Evolutionary conservation across 805 yeast genomes (phyloP).

Genomic region (Jamesozyma piceae): DNA sequence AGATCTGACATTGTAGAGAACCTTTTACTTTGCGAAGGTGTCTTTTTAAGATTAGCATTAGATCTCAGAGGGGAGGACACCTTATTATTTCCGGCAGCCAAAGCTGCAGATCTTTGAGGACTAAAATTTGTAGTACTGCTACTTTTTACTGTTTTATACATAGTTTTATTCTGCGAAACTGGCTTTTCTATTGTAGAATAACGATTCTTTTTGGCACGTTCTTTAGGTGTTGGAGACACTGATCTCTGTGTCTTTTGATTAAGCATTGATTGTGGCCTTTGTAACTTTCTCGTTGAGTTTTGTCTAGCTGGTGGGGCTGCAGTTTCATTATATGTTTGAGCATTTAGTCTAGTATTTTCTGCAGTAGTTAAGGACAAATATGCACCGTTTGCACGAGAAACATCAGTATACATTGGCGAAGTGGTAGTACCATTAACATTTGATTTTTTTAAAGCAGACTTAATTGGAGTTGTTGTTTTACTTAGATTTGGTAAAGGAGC

Average conservation of each 20-base stretch:
- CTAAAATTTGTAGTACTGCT: neutral
- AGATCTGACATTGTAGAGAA: neutral
- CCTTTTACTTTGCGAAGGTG: neutral
- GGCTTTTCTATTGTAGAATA: constrained; percentile 5
- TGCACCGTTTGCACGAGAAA: constrained; percentile 48
- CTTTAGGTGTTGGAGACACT: constrained; percentile 12
- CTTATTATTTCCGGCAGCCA: neutral
- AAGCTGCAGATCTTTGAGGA: neutral
- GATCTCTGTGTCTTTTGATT: constrained; percentile 5
- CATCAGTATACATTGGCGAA: constrained; percentile 5
- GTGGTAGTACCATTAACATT: constrained; percentile 8
- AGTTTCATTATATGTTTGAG: constrained; percentile 41
- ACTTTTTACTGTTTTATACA: neutral
- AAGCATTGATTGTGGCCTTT: constrained; percentile 20
- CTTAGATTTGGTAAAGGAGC: constrained; percentile 3
- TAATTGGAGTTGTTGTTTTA: constrained; percentile 33
- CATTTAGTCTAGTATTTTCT: constrained; percentile 67
- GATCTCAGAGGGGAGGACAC: neutral
- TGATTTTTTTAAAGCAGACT: constrained; percentile 34
- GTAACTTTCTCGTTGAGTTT: constrained; percentile 5
- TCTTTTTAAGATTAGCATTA: neutral
- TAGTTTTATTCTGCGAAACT: neutral
- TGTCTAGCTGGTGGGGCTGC: constrained; percentile 5
- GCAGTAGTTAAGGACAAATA: constrained; percentile 66
- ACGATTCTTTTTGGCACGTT: constrained; percentile 8